Evolutionary conservation across 176 grass and related monocot genomes (phyloP).

Genomic region (bread wheat (Triticum aestivum)): IWGSC_CS_RefSeq_v2.1 NC_057801.1:337329396-337329895

Average conservation of each 20-base stretch:
- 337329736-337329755: not conserved
- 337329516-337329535: not conserved
- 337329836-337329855: not conserved
- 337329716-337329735: not conserved
- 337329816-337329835: not conserved
- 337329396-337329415: slow-evolving; percentile 19
- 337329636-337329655: not conserved
- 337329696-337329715: slow-evolving; percentile 15
- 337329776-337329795: not conserved
- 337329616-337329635: too few relatives aligned
- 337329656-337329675: not conserved
- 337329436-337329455: slow-evolving; percentile 11
- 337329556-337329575: not conserved
- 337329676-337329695: not conserved
- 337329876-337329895: not conserved
- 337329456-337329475: not conserved
- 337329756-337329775: slow-evolving; percentile 19
- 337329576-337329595: slow-evolving; percentile 27
- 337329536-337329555: not conserved
- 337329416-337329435: not conserved
- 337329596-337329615: slow-evolving; percentile 8
- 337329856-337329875: slow-evolving; percentile 5
- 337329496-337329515: slow-evolving; percentile 19
- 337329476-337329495: slow-evolving; percentile 9
- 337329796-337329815: slow-evolving; percentile 5